phyloP scores from a whole-genome alignment of 139 green algal species.

The Micromonas pusilla region DNA sequence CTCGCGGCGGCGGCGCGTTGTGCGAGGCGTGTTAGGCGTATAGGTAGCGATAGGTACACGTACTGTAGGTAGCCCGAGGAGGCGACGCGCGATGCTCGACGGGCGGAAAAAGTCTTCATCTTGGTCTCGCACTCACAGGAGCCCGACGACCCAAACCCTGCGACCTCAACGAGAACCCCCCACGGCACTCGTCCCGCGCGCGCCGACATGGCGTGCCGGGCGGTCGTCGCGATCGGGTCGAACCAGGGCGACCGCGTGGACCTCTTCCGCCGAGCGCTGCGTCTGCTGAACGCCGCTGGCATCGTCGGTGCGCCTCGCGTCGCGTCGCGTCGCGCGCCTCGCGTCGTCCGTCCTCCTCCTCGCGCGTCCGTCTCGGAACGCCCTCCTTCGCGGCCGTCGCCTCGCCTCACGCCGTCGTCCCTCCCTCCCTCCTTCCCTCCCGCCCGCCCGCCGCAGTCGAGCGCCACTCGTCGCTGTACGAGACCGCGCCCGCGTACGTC shows the following conservation, averaged over 20 bases:
- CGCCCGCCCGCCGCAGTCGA: too few species aligned
- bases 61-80: too few species aligned
- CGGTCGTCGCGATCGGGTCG: constrained; percentile 22
- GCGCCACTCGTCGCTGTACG: constrained; percentile 66
- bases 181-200: too few species aligned
- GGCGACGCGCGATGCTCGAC: too few species aligned
- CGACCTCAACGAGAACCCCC: too few species aligned
- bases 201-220: background rate
- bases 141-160: too few species aligned
- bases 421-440: background rate
- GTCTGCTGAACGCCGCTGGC: background rate
- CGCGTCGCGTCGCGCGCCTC: background rate
- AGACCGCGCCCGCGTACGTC: constrained; percentile 71
- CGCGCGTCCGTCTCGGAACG: too few species aligned
- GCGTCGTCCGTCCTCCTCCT: background rate
- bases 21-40: background rate
- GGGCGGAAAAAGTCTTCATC: too few species aligned
- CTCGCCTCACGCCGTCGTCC: background rate
- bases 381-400: too few species aligned
- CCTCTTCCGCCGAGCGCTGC: background rate
- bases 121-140: too few species aligned
- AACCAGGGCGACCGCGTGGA: constrained; percentile 22
- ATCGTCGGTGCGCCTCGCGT: background rate
- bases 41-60: too few species aligned
- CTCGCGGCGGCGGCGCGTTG: too few species aligned